Conservation (phyloP, 2,329 filamentous ascomycete genomes). For the Trichothecium roseum region DNA sequence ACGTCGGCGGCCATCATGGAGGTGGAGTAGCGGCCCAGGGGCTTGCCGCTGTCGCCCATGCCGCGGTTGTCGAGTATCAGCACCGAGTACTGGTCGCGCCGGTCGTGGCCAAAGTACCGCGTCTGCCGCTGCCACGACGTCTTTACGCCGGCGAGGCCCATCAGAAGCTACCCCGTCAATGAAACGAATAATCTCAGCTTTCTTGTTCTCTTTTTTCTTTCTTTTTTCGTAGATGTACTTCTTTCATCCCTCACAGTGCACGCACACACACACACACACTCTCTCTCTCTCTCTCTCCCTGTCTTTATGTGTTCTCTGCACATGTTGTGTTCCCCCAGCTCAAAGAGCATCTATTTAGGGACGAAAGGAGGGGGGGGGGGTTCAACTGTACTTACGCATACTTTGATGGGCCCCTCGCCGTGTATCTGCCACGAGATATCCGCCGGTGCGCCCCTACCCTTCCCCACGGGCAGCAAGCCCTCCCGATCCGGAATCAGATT, state of each 20-base stretch:
- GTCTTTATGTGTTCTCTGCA: too few relatives aligned
- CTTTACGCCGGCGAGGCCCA: slow-evolving; percentile 63
- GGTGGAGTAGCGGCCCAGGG: slow-evolving; percentile 67
- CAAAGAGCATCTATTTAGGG: not conserved
- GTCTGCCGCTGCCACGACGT: slow-evolving; percentile 76
- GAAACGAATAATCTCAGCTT: too few relatives aligned
- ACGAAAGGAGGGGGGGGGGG: slow-evolving; percentile 3
- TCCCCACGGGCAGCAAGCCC: slow-evolving; percentile 55
- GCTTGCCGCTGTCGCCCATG: slow-evolving; percentile 71
- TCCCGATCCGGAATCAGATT: slow-evolving; percentile 53
- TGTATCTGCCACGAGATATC: slow-evolving; percentile 73
- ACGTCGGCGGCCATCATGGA: slow-evolving; percentile 75
- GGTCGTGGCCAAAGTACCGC: slow-evolving; percentile 67
- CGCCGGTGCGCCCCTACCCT: slow-evolving; percentile 62
- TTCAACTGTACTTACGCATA: slow-evolving; percentile 51
- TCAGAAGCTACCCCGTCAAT: slow-evolving; percentile 71
- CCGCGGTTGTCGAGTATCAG: slow-evolving; percentile 79
- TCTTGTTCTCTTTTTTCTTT: not conserved
- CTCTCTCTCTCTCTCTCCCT: too few relatives aligned
- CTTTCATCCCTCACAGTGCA: too few relatives aligned
- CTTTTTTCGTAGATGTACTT: too few relatives aligned
- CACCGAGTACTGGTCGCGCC: slow-evolving; percentile 56
- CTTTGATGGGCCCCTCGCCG: slow-evolving; percentile 59
- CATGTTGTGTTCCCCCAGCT: too few relatives aligned
- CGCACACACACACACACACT: too few relatives aligned